Evolutionary conservation across 768 basidiomycete species (phyloP).

Genomic region (Termitomyces sp.): DNA sequence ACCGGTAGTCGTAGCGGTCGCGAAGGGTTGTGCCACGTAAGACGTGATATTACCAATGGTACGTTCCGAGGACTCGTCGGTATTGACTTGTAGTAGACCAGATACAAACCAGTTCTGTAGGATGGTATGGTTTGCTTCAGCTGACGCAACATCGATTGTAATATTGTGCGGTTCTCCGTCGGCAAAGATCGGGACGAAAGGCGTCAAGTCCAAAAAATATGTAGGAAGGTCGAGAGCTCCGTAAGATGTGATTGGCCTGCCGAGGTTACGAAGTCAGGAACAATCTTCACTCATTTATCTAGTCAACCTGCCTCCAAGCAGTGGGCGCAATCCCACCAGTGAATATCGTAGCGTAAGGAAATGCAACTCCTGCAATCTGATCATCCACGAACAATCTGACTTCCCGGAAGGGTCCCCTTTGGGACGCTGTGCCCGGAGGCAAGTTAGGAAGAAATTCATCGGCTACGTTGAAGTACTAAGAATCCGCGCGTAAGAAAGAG

Average conservation of each 20-base stretch:
- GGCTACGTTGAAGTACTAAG: conserved; percentile 65
- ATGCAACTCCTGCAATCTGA: conserved; percentile 41
- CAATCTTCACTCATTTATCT: not conserved
- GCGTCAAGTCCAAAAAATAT: conserved; percentile 74
- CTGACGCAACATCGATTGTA: conserved; percentile 68
- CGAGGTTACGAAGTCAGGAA: not conserved
- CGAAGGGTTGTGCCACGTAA: conserved; percentile 56
- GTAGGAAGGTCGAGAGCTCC: conserved; percentile 76
- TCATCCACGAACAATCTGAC: conserved; percentile 43
- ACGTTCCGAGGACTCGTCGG: conserved; percentile 52
- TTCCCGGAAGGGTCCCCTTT: conserved; percentile 50
- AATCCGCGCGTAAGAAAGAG: not conserved
- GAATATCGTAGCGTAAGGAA: conserved; percentile 59
- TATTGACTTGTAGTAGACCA: conserved; percentile 63
- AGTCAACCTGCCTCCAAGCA: conserved; percentile 53
- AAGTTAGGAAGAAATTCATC: conserved; percentile 53
- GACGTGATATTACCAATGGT: conserved; percentile 65
- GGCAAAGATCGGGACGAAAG: conserved; percentile 67
- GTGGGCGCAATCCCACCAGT: conserved; percentile 72
- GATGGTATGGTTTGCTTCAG: conserved; percentile 59
- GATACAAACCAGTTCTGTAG: conserved; percentile 78
- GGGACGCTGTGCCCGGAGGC: conserved; percentile 36
- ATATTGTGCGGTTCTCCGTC: conserved; percentile 66
- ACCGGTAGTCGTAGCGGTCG: conserved; percentile 47
- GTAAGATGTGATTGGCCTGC: conserved; percentile 70